Evolutionary conservation across 2,329 filamentous ascomycete species (phyloP).

Genomic region (Corynespora cassiicola): DNA sequence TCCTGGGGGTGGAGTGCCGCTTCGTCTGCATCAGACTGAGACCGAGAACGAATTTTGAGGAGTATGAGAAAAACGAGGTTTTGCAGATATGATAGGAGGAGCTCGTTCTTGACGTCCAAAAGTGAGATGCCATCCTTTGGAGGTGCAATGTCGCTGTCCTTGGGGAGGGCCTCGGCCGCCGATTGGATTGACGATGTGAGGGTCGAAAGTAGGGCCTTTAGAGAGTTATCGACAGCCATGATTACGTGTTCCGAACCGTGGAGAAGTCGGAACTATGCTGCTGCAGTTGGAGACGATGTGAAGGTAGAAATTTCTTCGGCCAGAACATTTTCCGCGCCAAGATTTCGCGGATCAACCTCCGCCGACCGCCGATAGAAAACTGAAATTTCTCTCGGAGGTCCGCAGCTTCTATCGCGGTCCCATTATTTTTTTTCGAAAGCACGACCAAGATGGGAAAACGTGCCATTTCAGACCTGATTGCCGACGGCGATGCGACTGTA

Average conservation of each 20-base stretch:
- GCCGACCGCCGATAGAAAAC: conserved; percentile 15
- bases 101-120: conserved; percentile 93
- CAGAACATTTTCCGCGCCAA: conserved; percentile 9
- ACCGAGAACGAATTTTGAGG: conserved; percentile 68
- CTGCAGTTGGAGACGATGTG: no score
- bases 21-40: conserved; percentile 37
- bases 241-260: no score
- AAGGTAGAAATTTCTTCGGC: not conserved
- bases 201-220: conserved; percentile 48
- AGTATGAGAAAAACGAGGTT: conserved; percentile 89
- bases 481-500: conserved; percentile 27
- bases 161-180: conserved; percentile 58
- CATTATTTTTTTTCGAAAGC: not conserved
- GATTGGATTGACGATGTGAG: conserved; percentile 70
- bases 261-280: no score
- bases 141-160: conserved; percentile 69
- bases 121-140: conserved; percentile 89
- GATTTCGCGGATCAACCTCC: conserved; percentile 13
- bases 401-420: not conserved
- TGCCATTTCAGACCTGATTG: conserved; percentile 38
- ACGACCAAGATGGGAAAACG: conserved; percentile 42
- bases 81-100: conserved; percentile 95
- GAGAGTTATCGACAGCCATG: conserved; percentile 48
- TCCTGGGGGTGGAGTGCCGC: conserved; percentile 60
- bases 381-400: conserved; percentile 7